Evolutionary conservation across 306 rosid species (phyloP).

Genomic region (Citrullus colocynthis): DNA sequence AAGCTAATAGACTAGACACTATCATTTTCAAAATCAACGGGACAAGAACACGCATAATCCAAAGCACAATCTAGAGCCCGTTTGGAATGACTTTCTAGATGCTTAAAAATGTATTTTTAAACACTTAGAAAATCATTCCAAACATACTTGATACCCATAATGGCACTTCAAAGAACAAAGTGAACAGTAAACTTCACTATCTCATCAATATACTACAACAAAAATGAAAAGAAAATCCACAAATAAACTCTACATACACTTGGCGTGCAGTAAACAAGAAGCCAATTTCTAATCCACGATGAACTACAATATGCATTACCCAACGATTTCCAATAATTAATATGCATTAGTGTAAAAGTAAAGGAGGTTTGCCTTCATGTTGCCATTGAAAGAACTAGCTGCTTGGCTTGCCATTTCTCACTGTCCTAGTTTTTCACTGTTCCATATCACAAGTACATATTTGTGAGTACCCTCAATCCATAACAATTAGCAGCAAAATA

Average conservation of each 20-base stretch:
- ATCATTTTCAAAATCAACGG: not conserved
- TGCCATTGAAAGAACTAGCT: constrained; percentile 30
- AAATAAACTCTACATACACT: constrained; percentile 12
- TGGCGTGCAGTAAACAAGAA: not conserved
- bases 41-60: not conserved
- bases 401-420: constrained; percentile 34
- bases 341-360: not conserved
- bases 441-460: not conserved
- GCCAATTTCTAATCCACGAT: not conserved
- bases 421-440: not conserved
- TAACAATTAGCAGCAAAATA: not conserved
- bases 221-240: not conserved
- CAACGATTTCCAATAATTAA: not conserved
- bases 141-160: not conserved
- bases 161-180: not conserved
- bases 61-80: not conserved
- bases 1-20: not conserved
- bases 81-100: no score
- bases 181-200: not conserved
- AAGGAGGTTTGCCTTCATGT: constrained; percentile 22
- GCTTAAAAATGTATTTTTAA: no score
- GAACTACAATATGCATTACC: not conserved
- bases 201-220: not conserved
- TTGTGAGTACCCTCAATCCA: not conserved
- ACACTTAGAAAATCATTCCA: no score